Base-by-base conservation (phyloP, 108 stramenopile genomes). In the Seminavis robusta region DNA sequence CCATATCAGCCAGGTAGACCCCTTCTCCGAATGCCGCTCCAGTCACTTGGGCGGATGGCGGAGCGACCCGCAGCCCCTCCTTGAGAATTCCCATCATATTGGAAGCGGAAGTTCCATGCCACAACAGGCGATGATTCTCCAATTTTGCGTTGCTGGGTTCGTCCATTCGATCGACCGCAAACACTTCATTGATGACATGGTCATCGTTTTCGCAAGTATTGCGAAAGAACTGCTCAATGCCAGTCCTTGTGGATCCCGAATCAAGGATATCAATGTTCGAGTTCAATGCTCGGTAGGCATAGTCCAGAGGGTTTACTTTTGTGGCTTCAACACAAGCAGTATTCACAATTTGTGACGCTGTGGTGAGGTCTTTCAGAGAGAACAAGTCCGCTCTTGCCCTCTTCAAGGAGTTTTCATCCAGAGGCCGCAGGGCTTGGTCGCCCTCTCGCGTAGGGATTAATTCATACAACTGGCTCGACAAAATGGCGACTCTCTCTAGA, bases 1-100 rank as follows among this genome's bases (percentile, higher is more conserved):
- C 44, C 44, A 45, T 45, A 20, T 45, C 44, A 45, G 44, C 44
- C 7, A 45, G 16, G 44, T 45, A 45, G 8, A 45, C 44, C 8
- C 44, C 44, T 15, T 45, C 44, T 19, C 44, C 44, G 16, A 45
- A 45, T 7, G 44, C 44, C 9, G 9, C 16, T n/a, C 44, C 44
- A 20, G 44, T 16, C 7, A 45, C 16, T 17, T 45, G 17, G 16
- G 44, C 44, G 15, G 44, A 15, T 20, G 44, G 16, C 8, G 44
- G 44, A n/a, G 44, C 44, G 16, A 45, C 19, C 7, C 44, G 44
- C 9, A 45, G 44, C 9, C 44, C 44, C 16, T 45, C 44, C 44
- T 20, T 45, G 16, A 45, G 9, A 20, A 45, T 17, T 20, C 44
- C 44, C 44, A 45, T n/a, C 44, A 45, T 20, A 16, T 45, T 45